Evolutionary conservation across 106 monocot species (phyloP).

Genomic region (Dactylorhiza incarnata): DNA sequence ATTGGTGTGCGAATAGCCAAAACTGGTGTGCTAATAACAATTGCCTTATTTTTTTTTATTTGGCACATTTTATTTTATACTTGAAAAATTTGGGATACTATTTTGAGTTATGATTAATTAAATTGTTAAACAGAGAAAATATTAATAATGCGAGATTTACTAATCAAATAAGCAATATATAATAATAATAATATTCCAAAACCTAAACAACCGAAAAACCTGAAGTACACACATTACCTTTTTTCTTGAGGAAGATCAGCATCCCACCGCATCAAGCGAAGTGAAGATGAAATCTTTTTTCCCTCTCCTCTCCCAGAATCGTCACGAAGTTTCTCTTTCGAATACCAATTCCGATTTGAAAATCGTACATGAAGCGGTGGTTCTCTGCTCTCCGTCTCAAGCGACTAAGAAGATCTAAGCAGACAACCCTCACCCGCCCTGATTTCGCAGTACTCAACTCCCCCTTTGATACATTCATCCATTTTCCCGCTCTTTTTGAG

Average conservation of each 20-base stretch:
- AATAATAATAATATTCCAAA: not conserved
- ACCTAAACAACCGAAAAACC: not conserved
- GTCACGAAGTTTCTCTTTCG: not conserved
- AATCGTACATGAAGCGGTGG: not conserved
- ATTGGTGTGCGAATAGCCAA: too few relatives aligned
- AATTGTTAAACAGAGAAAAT: too few relatives aligned
- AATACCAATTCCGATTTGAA: not conserved
- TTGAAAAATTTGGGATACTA: too few relatives aligned
- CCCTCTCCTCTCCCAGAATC: not conserved
- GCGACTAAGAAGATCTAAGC: not conserved
- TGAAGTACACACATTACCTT: not conserved
- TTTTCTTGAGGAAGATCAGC: not conserved
- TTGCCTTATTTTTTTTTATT: too few relatives aligned
- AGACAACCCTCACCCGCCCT: not conserved
- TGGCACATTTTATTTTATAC: too few relatives aligned
- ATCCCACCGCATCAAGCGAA: not conserved
- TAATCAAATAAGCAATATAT: too few relatives aligned
- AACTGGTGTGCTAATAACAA: too few relatives aligned
- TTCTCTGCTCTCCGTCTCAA: slow-evolving; percentile 3
- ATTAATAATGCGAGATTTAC: too few relatives aligned
- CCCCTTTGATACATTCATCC: not conserved
- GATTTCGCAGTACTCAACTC: not conserved
- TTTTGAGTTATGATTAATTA: too few relatives aligned
- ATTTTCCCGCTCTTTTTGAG: not conserved
- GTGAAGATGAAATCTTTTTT: not conserved